Percentiles rank a stretch among this genome's conserved stretches.
Conservation (phyloP, 805 yeast species). For the Candida ortonii region DNA sequence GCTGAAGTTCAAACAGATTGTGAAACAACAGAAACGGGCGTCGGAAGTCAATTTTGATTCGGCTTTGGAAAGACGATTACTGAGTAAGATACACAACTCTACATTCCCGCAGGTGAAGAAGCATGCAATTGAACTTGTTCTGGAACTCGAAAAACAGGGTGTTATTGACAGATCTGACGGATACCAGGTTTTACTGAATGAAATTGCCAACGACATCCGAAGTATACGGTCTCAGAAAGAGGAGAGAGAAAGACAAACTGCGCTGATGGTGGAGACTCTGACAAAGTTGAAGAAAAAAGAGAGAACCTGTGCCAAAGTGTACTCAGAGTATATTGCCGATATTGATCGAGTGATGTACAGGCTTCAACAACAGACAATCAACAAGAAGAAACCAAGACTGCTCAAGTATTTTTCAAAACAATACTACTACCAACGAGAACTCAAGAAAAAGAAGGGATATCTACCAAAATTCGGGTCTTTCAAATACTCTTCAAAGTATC, state of each 20-base stretch:
- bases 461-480: conserved; percentile 75
- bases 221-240: conserved; percentile 43
- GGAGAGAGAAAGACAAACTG: conserved; percentile 40
- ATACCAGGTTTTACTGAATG: conserved; percentile 76
- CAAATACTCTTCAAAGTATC: conserved; percentile 70
- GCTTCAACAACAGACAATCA: conserved; percentile 44
- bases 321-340: conserved; percentile 45
- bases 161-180: conserved; percentile 62
- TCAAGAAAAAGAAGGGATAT: conserved; percentile 62
- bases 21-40: conserved; percentile 44
- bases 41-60: conserved; percentile 13
- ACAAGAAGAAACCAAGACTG: conserved; percentile 37
- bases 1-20: conserved; percentile 51
- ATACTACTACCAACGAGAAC: conserved; percentile 69
- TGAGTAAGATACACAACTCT: conserved; percentile 35
- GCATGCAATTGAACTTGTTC: conserved; percentile 66
- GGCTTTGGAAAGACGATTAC: conserved; percentile 38
- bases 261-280: conserved; percentile 40
- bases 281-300: conserved; percentile 44
- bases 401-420: conserved; percentile 62
- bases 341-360: conserved; percentile 42
- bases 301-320: conserved; percentile 42
- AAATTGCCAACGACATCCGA: conserved; percentile 76
- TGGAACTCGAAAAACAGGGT: conserved; percentile 72
- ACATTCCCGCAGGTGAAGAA: conserved; percentile 77